phyloP scores from a whole-genome alignment of 2,329 filamentous ascomycete genomes.

The Elsinoe australis region DNA sequence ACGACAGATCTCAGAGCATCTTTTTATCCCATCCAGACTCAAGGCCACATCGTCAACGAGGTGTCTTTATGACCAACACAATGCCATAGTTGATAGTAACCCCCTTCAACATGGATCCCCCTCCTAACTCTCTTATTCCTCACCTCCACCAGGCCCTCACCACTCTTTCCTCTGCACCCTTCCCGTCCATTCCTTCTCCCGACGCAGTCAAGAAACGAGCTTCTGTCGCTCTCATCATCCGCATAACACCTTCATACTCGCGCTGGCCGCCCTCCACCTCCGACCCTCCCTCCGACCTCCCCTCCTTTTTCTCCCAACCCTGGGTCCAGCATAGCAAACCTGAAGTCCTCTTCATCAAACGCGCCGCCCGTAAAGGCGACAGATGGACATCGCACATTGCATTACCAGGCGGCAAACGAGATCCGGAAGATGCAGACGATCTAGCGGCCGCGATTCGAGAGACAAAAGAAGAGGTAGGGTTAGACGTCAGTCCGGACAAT shows the following conservation, averaged over 20 bases:
- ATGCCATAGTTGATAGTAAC: too few relatives aligned
- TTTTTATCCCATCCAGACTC: too few relatives aligned
- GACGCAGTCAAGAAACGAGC: conserved; percentile 50
- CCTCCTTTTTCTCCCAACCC: conserved; percentile 54
- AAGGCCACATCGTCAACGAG: too few relatives aligned
- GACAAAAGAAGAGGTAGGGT: conserved; percentile 58
- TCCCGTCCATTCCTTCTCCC: conserved; percentile 44
- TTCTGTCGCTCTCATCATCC: conserved; percentile 58
- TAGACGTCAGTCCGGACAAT: conserved; percentile 45
- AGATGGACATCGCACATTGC: conserved; percentile 64
- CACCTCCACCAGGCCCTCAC: conserved; percentile 38
- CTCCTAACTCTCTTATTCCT: conserved; percentile 26
- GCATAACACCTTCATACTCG: conserved; percentile 51
- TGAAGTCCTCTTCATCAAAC: conserved; percentile 64
- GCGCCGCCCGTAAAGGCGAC: conserved; percentile 56
- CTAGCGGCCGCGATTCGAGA: conserved; percentile 56
- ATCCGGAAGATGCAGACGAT: conserved; percentile 57
- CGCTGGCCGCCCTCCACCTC: conserved; percentile 40
- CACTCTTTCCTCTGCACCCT: conserved; percentile 39
- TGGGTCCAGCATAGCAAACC: conserved; percentile 61
- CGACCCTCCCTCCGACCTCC: conserved; percentile 32
- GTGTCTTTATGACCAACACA: too few relatives aligned
- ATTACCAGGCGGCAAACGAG: conserved; percentile 59
- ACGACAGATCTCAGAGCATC: too few relatives aligned
- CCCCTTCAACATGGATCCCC: too few relatives aligned